A percentile compares a stretch with the other conserved stretches of the same genome.
These are phyloP conservation scores for Rubroshorea leprosula DNA, from an alignment of 345 rosid genomes.

Conservation along the genomic window DNA sequence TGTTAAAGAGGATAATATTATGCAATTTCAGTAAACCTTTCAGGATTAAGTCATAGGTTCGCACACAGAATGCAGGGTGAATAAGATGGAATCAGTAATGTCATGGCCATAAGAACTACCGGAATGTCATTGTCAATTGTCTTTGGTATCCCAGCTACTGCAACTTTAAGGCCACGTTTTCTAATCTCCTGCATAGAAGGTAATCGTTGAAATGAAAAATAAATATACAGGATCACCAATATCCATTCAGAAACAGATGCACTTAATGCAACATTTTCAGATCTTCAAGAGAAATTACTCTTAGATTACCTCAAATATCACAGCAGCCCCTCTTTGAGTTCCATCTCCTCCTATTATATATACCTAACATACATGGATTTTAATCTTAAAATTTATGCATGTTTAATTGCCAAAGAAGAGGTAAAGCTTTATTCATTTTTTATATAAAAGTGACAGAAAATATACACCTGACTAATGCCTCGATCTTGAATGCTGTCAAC, in stretches of 20 bases:
- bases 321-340: constrained; percentile 84
- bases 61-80: no score
- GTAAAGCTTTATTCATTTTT: no score
- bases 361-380: constrained; percentile 42
- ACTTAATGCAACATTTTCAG: no score
- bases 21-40: neutral
- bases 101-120: constrained; percentile 30
- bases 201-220: neutral
- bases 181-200: constrained; percentile 59
- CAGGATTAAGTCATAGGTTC: no score
- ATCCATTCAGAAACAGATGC: neutral
- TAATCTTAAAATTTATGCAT: no score
- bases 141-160: constrained; percentile 80
- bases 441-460: neutral
- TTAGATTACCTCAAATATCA: constrained; percentile 65
- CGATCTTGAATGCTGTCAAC: constrained; percentile 97
- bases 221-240: constrained; percentile 5
- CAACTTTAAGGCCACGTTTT: constrained; percentile 79
- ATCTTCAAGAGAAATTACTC: neutral
- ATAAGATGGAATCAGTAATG: no score
- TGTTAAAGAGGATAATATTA: constrained; percentile 15
- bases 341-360: constrained; percentile 92
- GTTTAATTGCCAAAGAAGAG: no score
- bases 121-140: constrained; percentile 92
- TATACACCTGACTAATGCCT: constrained; percentile 78